These are phyloP conservation scores for Candida tropicalis DNA, from an alignment of 1,139 yeast genomes.

Conservation along the genomic window DNA sequence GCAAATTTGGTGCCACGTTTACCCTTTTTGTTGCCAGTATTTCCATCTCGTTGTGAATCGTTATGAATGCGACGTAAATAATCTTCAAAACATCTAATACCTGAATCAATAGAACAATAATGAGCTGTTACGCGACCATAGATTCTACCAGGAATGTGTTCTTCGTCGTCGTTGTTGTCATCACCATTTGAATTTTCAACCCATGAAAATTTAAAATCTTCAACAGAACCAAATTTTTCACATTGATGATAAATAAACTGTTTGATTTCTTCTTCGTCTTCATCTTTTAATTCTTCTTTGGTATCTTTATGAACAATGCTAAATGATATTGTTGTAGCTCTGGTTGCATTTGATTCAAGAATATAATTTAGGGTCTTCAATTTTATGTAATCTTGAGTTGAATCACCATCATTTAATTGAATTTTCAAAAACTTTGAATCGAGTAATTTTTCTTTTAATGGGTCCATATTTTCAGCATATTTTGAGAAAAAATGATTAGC, in stretches of 20 bases:
- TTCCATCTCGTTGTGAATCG: constrained; percentile 23
- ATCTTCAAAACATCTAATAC: constrained; percentile 41
- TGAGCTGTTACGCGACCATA: constrained; percentile 29
- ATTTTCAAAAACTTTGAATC: constrained; percentile 36
- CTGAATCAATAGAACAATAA: constrained; percentile 44
- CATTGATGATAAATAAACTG: constrained; percentile 24
- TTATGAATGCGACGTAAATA: constrained; percentile 28
- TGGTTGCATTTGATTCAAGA: constrained; percentile 42
- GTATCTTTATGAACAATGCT: constrained; percentile 14
- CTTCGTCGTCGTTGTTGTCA: not conserved
- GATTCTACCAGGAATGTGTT: constrained; percentile 11
- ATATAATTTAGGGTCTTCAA: constrained; percentile 47
- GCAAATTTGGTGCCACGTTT: constrained; percentile 6
- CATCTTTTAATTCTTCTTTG: constrained; percentile 6
- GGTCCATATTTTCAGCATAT: constrained; percentile 30
- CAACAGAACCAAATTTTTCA: constrained; percentile 39
- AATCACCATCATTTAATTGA: constrained; percentile 29
- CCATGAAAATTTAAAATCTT: constrained; percentile 25
- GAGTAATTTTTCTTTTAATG: constrained; percentile 29
- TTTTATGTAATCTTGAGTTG: constrained; percentile 40
- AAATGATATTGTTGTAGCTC: constrained; percentile 31
- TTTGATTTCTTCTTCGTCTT: constrained; percentile 7
- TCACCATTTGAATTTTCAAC: not conserved
- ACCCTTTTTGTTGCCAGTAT: constrained; percentile 18
- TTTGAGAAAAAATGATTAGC: constrained; percentile 39